Conservation (phyloP, 2,329 filamentous ascomycete genomes). For the Metarhizium humberi region DNA sequence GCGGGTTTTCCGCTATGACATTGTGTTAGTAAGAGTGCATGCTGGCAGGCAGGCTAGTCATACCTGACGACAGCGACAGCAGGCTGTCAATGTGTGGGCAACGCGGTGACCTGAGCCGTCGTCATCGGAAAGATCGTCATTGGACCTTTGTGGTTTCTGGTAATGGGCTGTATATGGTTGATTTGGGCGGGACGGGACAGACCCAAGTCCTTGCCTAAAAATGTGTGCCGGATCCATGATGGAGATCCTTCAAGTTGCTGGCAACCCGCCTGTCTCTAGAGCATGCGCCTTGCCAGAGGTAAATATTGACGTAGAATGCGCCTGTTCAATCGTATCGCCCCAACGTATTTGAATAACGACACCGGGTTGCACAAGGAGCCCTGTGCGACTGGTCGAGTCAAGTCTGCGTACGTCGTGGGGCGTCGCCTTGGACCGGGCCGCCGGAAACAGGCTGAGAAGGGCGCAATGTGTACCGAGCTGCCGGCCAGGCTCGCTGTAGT, state of each 20-base stretch:
- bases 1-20: conserved; percentile 74
- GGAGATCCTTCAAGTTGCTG: not conserved
- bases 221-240: conserved; percentile 51
- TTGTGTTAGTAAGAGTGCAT: conserved; percentile 8
- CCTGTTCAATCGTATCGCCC: not conserved
- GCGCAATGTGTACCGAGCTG: not conserved
- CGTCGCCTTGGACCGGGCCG: not conserved
- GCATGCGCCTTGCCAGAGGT: not conserved
- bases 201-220: conserved; percentile 48
- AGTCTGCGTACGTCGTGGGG: not conserved
- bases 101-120: conserved; percentile 51
- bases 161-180: conserved; percentile 22
- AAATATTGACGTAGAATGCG: not conserved
- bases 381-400: not conserved
- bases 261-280: not conserved
- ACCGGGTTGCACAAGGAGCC: not conserved
- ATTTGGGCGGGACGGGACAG: conserved; percentile 29
- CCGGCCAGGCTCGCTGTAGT: not conserved
- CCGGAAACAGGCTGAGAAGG: not conserved
- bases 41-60: conserved; percentile 2
- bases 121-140: conserved; percentile 36
- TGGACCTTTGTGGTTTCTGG: conserved; percentile 17
- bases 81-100: conserved; percentile 71
- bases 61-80: conserved; percentile 72
- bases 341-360: not conserved